Evolutionary conservation across 139 green algal species (phyloP).

Genomic region (Pseudopediastrum boryanum): DNA sequence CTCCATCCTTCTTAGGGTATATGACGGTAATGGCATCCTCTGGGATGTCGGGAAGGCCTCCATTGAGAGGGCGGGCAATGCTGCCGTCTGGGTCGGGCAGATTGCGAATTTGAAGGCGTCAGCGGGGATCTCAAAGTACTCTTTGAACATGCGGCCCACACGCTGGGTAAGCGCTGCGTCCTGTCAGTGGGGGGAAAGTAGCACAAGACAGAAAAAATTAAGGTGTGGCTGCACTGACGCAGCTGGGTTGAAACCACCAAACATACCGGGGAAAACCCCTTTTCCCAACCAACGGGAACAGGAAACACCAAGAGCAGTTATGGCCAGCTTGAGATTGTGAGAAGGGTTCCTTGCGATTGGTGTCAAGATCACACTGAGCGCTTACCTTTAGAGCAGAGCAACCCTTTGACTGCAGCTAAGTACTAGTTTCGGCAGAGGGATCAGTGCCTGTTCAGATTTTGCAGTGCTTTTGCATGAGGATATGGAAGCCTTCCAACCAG

Average conservation of each 20-base stretch:
- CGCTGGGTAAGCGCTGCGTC: conserved; percentile 7
- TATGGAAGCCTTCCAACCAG: too few species aligned
- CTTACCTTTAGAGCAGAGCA: neutral
- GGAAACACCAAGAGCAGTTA: neutral
- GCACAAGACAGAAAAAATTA: neutral
- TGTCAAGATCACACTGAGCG: too few species aligned
- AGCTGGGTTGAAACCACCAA: neutral
- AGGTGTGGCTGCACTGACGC: too few species aligned
- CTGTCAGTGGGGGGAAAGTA: neutral
- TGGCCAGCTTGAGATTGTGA: too few species aligned
- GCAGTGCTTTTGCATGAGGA: too few species aligned
- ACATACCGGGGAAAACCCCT: neutral
- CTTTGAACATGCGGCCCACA: conserved; percentile 1
- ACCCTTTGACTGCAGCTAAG: too few species aligned
- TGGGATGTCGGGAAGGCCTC: neutral
- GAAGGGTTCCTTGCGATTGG: too few species aligned
- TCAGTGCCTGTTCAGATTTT: too few species aligned
- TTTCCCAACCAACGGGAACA: neutral
- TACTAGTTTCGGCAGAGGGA: too few species aligned
- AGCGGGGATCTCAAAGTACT: conserved; percentile 10
- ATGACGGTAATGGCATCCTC: neutral
- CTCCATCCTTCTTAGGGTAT: neutral
- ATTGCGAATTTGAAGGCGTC: neutral
- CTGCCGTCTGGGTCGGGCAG: neutral
- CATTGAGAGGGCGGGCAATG: neutral